phyloP scores from a whole-genome alignment of 2,329 filamentous ascomycete species.

The Ceratocystis lukuohia region DNA sequence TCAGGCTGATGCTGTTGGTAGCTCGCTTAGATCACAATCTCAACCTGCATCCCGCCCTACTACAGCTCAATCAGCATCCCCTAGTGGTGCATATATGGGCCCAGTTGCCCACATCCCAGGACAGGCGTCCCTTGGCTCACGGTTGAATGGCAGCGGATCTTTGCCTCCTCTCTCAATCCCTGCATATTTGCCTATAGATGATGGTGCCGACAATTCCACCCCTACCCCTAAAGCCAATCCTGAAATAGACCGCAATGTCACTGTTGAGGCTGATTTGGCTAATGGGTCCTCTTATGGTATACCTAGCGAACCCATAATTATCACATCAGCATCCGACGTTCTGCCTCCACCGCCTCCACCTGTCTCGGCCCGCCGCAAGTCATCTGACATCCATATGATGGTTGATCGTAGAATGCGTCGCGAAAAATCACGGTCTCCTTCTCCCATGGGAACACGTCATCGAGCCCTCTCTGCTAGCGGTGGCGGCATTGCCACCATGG shows the following conservation, averaged over 20 bases:
- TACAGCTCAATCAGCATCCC: slow-evolving; percentile 9
- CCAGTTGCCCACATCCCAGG: slow-evolving; percentile 23
- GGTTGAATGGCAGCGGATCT: not conserved
- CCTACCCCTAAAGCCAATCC: slow-evolving; percentile 6
- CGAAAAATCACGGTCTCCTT: slow-evolving; percentile 40
- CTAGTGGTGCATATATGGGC: not conserved
- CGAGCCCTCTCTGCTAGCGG: slow-evolving; percentile 26
- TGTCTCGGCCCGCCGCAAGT: slow-evolving; percentile 22
- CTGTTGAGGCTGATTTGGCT: not conserved
- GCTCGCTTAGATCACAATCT: slow-evolving; percentile 51
- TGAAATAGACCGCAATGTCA: not conserved
- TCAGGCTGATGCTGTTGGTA: slow-evolving; percentile 28
- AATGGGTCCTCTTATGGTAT: not conserved
- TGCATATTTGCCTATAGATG: slow-evolving; percentile 20
- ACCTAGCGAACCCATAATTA: slow-evolving; percentile 3
- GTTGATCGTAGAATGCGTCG: slow-evolving; percentile 41
- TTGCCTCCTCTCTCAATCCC: slow-evolving; percentile 20
- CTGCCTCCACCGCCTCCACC: slow-evolving; percentile 25
- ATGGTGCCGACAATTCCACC: not conserved
- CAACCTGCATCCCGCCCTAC: slow-evolving; percentile 44
- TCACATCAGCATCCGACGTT: not conserved
- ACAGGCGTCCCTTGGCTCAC: slow-evolving; percentile 9
- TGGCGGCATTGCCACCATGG: slow-evolving; percentile 30
- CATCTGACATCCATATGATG: slow-evolving; percentile 40
- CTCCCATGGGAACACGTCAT: slow-evolving; percentile 32